These are phyloP conservation scores for Salisapilia sapeloensis DNA, from an alignment of 352 stramenopile species.

Conservation along the genomic window DNA sequence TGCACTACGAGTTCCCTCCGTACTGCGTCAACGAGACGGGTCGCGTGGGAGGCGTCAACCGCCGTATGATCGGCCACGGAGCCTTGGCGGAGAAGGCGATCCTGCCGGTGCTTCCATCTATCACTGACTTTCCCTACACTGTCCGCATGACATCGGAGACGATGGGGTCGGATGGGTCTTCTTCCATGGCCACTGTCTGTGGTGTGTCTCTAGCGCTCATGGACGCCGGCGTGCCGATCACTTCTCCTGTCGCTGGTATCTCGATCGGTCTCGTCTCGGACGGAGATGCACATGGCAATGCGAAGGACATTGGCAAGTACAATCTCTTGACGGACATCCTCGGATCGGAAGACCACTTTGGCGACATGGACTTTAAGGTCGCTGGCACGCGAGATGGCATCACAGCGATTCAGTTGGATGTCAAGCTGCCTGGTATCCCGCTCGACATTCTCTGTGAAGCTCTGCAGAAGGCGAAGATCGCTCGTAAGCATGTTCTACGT, in stretches of 20 bases:
- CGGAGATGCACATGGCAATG: constrained; percentile 42
- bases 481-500: constrained; percentile 59
- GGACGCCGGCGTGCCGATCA: constrained; percentile 93
- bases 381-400: constrained; percentile 81
- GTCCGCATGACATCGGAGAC: constrained; percentile 94
- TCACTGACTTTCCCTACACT: constrained; percentile 91
- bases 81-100: constrained; percentile 94
- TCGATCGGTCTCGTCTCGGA: constrained; percentile 84
- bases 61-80: constrained; percentile 93
- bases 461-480: constrained; percentile 70
- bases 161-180: constrained; percentile 88
- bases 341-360: constrained; percentile 93
- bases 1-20: constrained; percentile 98
- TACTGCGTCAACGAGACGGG: constrained; percentile 95
- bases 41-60: constrained; percentile 61
- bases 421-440: constrained; percentile 86
- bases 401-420: constrained; percentile 93
- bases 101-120: constrained; percentile 80
- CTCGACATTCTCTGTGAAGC: constrained; percentile 72
- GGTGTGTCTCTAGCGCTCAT: constrained; percentile 93
- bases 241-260: constrained; percentile 87
- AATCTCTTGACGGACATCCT: constrained; percentile 94
- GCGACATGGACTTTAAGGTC: constrained; percentile 99
- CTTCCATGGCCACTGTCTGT: constrained; percentile 94
- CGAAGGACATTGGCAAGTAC: constrained; percentile 59